Evolutionary conservation across 2,329 filamentous ascomycete species (phyloP).

Genomic region (Ascochyta clinopodiicola): DNA sequence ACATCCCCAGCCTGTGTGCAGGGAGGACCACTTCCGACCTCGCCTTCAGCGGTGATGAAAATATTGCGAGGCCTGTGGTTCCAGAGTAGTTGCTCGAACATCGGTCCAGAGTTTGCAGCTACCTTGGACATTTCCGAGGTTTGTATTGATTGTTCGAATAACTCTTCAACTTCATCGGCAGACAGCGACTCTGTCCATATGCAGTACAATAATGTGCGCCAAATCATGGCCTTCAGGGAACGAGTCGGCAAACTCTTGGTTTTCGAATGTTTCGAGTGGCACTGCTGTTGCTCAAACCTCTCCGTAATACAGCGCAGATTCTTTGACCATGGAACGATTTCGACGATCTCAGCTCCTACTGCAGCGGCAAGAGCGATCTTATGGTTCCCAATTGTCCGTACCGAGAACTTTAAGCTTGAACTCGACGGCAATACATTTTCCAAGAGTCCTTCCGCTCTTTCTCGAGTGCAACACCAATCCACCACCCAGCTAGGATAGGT

Average conservation of each 20-base stretch:
- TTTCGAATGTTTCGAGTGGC: no score
- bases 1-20: background rate
- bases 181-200: no score
- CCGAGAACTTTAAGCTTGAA: no score
- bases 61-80: background rate
- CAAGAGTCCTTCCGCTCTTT: background rate
- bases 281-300: no score
- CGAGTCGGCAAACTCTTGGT: no score
- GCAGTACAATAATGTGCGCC: no score
- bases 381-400: background rate
- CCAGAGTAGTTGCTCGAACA: background rate
- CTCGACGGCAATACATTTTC: background rate
- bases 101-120: no score
- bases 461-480: background rate
- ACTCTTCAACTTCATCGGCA: no score
- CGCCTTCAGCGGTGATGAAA: background rate
- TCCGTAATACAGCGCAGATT: no score
- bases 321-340: background rate
- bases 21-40: background rate
- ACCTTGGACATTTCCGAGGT: no score
- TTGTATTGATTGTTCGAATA: no score
- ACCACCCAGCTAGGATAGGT: background rate
- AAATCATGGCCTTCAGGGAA: no score
- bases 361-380: background rate
- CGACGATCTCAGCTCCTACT: background rate